phyloP scores from a whole-genome alignment of 1,284 basidiomycete genomes.

The Sporisorium iseilematis-ciliati region DNA sequence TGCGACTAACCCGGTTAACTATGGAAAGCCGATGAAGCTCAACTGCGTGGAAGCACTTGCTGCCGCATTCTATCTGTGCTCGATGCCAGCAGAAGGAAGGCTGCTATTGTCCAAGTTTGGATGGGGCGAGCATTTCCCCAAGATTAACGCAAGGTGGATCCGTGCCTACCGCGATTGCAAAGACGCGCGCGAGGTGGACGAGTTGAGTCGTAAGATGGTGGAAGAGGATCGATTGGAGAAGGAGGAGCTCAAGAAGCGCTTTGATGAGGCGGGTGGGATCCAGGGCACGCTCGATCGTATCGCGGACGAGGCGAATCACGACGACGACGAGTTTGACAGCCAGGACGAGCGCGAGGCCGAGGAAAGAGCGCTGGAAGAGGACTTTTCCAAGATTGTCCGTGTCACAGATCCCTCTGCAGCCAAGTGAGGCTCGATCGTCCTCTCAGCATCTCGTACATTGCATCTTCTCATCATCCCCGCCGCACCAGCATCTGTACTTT shows the following conservation, averaged over 20 bases:
- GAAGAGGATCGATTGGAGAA: constrained; percentile 52
- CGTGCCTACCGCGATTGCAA: constrained; percentile 50
- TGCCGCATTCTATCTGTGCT: constrained; percentile 62
- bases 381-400: constrained; percentile 56
- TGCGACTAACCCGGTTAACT: constrained; percentile 68
- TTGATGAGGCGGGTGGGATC: constrained; percentile 44
- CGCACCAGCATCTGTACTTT: constrained; percentile 19
- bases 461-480: not conserved
- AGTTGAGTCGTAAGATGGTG: constrained; percentile 53
- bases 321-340: constrained; percentile 16
- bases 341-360: constrained; percentile 38
- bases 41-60: constrained; percentile 68
- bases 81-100: constrained; percentile 52
- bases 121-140: constrained; percentile 63
- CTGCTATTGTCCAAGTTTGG: constrained; percentile 63
- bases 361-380: constrained; percentile 32
- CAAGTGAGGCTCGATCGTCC: not conserved
- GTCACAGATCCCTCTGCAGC: constrained; percentile 41
- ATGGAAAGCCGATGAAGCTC: constrained; percentile 67
- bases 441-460: too few species aligned
- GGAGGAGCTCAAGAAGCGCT: constrained; percentile 45
- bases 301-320: constrained; percentile 34
- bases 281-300: constrained; percentile 50
- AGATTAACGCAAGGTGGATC: constrained; percentile 58
- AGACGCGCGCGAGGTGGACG: constrained; percentile 45